Evolutionary conservation across 1,284 basidiomycete species (phyloP).

Genomic region (Cryptococcus wingfieldii): DNA sequence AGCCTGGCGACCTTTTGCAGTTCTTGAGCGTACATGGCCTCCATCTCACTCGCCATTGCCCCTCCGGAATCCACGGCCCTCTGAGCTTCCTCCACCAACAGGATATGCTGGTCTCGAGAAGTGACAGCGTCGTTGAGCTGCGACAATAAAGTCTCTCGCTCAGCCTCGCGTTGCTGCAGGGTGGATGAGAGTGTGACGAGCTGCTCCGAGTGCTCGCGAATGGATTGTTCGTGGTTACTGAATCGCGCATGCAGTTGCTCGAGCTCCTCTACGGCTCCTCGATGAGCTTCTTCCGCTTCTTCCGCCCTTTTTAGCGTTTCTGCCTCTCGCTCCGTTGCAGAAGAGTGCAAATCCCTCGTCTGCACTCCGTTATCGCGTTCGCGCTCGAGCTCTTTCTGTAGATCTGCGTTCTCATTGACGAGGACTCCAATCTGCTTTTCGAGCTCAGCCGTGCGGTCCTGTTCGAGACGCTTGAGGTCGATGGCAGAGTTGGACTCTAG

Average conservation of each 20-base stretch:
- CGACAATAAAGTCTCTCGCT: conserved; percentile 61
- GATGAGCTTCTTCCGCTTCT: conserved; percentile 72
- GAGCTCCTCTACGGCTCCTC: conserved; percentile 64
- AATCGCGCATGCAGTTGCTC: conserved; percentile 68
- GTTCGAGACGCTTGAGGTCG: conserved; percentile 70
- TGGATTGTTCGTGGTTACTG: conserved; percentile 59
- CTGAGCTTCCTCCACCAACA: conserved; percentile 79
- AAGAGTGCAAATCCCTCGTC: conserved; percentile 66
- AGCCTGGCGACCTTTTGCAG: conserved; percentile 63
- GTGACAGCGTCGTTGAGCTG: conserved; percentile 68
- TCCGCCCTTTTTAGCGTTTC: conserved; percentile 80
- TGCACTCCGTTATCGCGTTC: conserved; percentile 67
- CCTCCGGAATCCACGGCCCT: conserved; percentile 71
- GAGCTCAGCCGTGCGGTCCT: conserved; percentile 71
- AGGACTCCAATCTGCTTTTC: conserved; percentile 71
- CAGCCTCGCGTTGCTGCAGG: conserved; percentile 72
- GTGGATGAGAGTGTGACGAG: conserved; percentile 71
- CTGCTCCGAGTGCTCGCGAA: conserved; percentile 75
- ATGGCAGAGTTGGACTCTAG: conserved; percentile 66
- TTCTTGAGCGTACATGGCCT: conserved; percentile 66
- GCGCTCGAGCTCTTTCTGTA: conserved; percentile 62
- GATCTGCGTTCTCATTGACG: conserved; percentile 60
- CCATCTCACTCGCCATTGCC: conserved; percentile 64
- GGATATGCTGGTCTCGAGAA: conserved; percentile 75
- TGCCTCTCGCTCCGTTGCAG: conserved; percentile 73